phyloP scores from a whole-genome alignment of 192 early-diverging fungal species.

The Anaeromyces robustus region DNA sequence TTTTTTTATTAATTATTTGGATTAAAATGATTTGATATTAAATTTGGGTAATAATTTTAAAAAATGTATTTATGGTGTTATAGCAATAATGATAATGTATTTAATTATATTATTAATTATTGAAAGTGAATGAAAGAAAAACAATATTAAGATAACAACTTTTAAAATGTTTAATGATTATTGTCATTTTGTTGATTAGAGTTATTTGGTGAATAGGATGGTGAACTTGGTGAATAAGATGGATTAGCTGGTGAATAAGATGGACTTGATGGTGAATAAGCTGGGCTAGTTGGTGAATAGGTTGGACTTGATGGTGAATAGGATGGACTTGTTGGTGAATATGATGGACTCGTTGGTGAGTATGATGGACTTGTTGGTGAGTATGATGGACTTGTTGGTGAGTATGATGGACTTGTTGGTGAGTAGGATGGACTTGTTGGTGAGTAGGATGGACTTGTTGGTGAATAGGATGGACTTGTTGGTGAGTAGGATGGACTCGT shows the following conservation, averaged over 20 bases:
- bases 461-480: slow-evolving; percentile 55
- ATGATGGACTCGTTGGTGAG: slow-evolving; percentile 56
- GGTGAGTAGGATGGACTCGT: slow-evolving; percentile 61
- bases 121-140: no score
- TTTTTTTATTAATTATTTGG: no score
- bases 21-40: no score
- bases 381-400: slow-evolving; percentile 38
- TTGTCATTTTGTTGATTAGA: not conserved
- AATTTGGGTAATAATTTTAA: no score
- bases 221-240: slow-evolving; percentile 43
- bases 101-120: no score
- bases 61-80: no score
- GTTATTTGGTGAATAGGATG: slow-evolving; percentile 11
- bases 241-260: slow-evolving; percentile 58
- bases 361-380: slow-evolving; percentile 52
- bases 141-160: no score
- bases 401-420: slow-evolving; percentile 45
- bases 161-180: not conserved
- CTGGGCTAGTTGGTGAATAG: slow-evolving; percentile 57
- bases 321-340: slow-evolving; percentile 54
- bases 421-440: slow-evolving; percentile 66
- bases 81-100: no score
- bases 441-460: slow-evolving; percentile 52
- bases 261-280: slow-evolving; percentile 57
- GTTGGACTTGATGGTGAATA: slow-evolving; percentile 56